Evolutionary conservation across 2,329 filamentous ascomycete species (phyloP), one percentile per base, ranked within the genome.

Genomic region (Eutypa lata): DNA sequence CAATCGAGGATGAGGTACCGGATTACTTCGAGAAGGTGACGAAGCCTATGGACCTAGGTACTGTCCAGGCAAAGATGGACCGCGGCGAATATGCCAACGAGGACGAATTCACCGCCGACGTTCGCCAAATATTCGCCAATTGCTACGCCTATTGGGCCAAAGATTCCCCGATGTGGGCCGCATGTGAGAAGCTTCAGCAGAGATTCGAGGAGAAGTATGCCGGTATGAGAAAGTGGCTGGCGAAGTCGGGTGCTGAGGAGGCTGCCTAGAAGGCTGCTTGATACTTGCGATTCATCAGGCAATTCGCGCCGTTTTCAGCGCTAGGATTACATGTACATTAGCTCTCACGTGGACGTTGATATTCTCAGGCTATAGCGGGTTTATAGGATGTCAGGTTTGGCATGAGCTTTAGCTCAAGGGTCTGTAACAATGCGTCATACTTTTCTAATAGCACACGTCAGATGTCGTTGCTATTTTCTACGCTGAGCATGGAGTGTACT

Each of bases 61-160:
- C 80, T 2, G 79, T 86, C 69, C 84, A 84, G 66, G 66, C 57
- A 46, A 86, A 84, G 68, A 82, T 86, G 77, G 79, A 84, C 51
- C 64, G 67, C 14, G 68, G 66, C 19, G 75, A 78, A 59, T 87
- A 87, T 63, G 61, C 53, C 3, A 73, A 68, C 48, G 76, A 81
- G 7, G 73, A 77, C 3, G 79, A 83, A 49, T 86, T 86, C 58
- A 65, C 77, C 37, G 68, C 66, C 3, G 83, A 87, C 65, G 76
- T 86, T 62, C 77, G 80, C 7, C 80, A 83, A 61, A 86, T 87
- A 35, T 86, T 86, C 53, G 68, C 76, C 24, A 87, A 86, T 65
- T 86, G 82, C 66, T 85, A 81, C 65, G 78, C 76, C n/a, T 87
- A 86, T 67, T 86, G 83, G 80, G 78, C 72, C 47, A 74, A 76